These are phyloP conservation scores for Zea luxurians DNA, from an alignment of 176 grass and related monocot genomes.

Conservation along the genomic window DNA sequence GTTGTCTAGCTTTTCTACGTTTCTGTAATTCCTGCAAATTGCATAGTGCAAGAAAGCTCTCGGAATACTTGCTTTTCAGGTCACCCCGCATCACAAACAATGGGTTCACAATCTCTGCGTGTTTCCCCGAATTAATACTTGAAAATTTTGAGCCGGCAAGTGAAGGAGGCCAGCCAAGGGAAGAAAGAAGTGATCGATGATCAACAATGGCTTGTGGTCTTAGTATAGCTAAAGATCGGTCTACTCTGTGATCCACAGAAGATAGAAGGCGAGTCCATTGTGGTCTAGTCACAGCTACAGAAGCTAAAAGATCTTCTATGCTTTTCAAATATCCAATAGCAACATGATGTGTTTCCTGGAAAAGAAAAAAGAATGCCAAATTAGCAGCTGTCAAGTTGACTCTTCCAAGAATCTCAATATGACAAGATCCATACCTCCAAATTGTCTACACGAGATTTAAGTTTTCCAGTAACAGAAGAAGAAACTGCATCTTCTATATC, in stretches of 20 bases:
- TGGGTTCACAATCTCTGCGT: conserved; percentile 63
- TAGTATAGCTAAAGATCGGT: conserved; percentile 84
- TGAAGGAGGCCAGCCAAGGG: conserved; percentile 85
- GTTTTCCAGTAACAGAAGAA: conserved; percentile 68
- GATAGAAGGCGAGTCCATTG: conserved; percentile 72
- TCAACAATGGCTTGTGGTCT: conserved; percentile 93
- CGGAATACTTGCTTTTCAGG: conserved; percentile 75
- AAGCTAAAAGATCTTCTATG: conserved; percentile 73
- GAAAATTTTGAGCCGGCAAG: conserved; percentile 55
- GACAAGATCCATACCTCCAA: conserved; percentile 57
- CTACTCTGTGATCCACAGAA: conserved; percentile 85
- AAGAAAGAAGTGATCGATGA: conserved; percentile 70
- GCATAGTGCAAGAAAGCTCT: conserved; percentile 85
- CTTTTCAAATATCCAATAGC: conserved; percentile 66
- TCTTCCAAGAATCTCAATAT: conserved; percentile 19
- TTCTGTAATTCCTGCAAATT: conserved; percentile 84
- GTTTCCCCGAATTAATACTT: conserved; percentile 50
- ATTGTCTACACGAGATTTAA: conserved; percentile 56
- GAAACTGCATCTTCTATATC: conserved; percentile 84
- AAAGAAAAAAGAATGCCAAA: conserved; percentile 21
- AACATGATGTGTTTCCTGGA: conserved; percentile 55
- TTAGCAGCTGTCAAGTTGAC: conserved; percentile 35
- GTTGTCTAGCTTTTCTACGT: conserved; percentile 73
- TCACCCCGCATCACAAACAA: conserved; percentile 79
- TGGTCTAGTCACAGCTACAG: conserved; percentile 60